These are phyloP conservation scores for Hymenoscyphus repandus DNA, from an alignment of 2,329 filamentous ascomycete genomes.

Conservation along the genomic window DNA sequence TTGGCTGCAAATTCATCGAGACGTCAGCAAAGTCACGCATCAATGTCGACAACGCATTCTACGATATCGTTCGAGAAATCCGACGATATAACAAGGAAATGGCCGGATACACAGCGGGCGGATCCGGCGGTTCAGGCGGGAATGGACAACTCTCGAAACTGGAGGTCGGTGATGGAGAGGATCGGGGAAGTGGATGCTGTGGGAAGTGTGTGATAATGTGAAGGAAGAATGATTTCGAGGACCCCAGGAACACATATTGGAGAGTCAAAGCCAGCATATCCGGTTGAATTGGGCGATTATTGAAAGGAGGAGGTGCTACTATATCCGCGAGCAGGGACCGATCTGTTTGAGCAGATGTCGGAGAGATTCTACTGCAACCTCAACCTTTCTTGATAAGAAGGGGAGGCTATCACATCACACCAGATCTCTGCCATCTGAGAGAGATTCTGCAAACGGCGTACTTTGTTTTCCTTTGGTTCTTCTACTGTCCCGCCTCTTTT, in stretches of 20 bases:
- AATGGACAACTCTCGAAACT: slow-evolving; percentile 60
- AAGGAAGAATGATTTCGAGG: slow-evolving; percentile 23
- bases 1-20: slow-evolving; percentile 98
- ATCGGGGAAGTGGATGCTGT: slow-evolving; percentile 66
- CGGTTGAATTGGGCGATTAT: no score
- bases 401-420: no score
- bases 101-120: slow-evolving; percentile 75
- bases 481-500: no score
- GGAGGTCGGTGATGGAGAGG: slow-evolving; percentile 66
- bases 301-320: background rate
- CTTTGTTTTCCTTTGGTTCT: no score
- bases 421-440: no score
- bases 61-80: slow-evolving; percentile 96
- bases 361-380: no score
- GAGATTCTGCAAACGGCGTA: no score
- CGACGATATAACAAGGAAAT: slow-evolving; percentile 98
- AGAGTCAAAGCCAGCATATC: background rate
- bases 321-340: no score
- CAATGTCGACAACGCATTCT: slow-evolving; percentile 98
- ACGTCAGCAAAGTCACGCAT: slow-evolving; percentile 97
- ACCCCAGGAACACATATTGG: background rate
- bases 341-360: no score
- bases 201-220: slow-evolving; percentile 85
- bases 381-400: no score
- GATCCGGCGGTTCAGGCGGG: slow-evolving; percentile 55